phyloP scores from a whole-genome alignment of 1,284 basidiomycete species.

The Apiotrichum laibachii region DNA sequence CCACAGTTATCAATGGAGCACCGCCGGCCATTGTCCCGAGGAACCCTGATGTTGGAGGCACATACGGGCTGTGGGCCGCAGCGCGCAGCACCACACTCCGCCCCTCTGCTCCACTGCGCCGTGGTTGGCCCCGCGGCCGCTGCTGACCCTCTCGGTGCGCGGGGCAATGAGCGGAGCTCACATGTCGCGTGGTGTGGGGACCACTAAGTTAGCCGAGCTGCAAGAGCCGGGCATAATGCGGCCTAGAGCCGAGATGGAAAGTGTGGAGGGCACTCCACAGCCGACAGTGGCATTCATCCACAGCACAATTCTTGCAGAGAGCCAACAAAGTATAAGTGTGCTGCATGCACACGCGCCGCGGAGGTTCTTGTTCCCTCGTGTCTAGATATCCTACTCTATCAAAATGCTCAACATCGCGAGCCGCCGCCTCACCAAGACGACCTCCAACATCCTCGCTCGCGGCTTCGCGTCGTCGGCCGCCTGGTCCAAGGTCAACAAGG shows the following conservation, averaged over 20 bases:
- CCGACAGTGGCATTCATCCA: too few species aligned
- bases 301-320: too few species aligned
- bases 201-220: neutral
- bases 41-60: too few species aligned
- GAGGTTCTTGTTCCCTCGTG: neutral
- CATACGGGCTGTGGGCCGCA: neutral
- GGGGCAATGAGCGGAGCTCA: neutral
- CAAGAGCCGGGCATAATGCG: neutral
- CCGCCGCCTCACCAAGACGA: slow-evolving; percentile 1
- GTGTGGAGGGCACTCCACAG: too few species aligned
- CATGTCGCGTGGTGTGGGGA: neutral
- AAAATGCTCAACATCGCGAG: slow-evolving; percentile 1
- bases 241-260: too few species aligned
- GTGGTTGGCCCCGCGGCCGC: neutral
- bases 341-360: neutral
- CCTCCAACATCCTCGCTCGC: slow-evolving; percentile 5
- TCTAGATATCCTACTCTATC: too few species aligned
- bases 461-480: slow-evolving; percentile 8
- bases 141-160: neutral
- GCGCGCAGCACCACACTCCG: neutral
- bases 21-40: too few species aligned
- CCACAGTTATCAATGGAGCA: too few species aligned
- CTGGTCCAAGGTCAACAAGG: slow-evolving; percentile 4
- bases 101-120: neutral
- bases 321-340: neutral